A percentile compares a stretch with the other conserved stretches of the same genome.
These are phyloP conservation scores for Chaetomidium leptoderma DNA, from an alignment of 495 filamentous ascomycete genomes.

Conservation along the genomic window DNA sequence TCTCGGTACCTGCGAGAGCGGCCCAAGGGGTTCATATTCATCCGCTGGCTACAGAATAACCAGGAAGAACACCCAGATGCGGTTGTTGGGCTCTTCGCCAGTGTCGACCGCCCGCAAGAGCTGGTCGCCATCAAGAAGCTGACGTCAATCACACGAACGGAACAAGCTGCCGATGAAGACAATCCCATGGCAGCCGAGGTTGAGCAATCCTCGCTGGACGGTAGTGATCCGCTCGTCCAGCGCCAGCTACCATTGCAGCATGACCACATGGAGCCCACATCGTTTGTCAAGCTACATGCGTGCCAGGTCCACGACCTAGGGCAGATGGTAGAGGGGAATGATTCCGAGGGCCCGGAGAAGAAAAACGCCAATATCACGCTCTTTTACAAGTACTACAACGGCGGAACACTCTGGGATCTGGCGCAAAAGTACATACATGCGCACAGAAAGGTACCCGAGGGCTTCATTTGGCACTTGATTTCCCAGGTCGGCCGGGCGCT, in stretches of 20 bases:
- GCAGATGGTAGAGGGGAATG: neutral
- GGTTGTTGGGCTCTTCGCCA: slow-evolving; percentile 9
- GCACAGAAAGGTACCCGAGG: slow-evolving; percentile 3
- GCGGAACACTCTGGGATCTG: slow-evolving; percentile 2
- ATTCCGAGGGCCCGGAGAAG: too few relatives aligned
- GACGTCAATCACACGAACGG: neutral
- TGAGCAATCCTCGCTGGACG: neutral
- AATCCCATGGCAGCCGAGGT: slow-evolving; percentile 2
- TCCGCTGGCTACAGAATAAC: neutral
- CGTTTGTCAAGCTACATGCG: slow-evolving; percentile 10
- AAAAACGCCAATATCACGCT: slow-evolving; percentile 1
- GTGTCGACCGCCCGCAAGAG: slow-evolving; percentile 10
- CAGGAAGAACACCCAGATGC: neutral
- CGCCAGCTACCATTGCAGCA: neutral
- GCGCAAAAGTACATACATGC: neutral
- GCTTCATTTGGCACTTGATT: slow-evolving; percentile 25
- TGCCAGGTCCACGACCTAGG: slow-evolving; percentile 13
- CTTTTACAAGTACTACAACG: slow-evolving; percentile 25
- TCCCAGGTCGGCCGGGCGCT: slow-evolving; percentile 13
- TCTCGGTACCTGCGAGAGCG: slow-evolving; percentile 2
- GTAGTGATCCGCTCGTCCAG: neutral
- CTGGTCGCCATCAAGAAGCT: slow-evolving; percentile 16
- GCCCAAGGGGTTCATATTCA: neutral
- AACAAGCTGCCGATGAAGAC: too few relatives aligned
- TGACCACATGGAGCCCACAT: neutral